A percentile compares a stretch with the other conserved stretches of the same genome.
Conservation (phyloP, 495 filamentous ascomycete genomes). For the Letharia columbiana region DNA sequence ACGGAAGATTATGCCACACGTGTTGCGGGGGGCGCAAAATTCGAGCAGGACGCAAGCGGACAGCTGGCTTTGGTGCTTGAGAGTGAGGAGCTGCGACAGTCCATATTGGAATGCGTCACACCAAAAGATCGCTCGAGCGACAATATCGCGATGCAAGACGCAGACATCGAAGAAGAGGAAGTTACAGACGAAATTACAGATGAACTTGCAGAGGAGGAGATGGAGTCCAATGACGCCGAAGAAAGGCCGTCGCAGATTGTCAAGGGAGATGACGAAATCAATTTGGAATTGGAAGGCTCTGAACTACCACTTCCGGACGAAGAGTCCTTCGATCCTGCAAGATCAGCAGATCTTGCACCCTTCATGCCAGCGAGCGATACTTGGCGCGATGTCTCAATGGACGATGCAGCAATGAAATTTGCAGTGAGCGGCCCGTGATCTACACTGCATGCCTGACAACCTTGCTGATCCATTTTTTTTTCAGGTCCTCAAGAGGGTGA, state of each 20-base stretch:
- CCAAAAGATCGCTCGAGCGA: not conserved
- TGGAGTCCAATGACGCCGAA: not conserved
- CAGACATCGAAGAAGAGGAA: not conserved
- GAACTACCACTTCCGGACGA: not conserved
- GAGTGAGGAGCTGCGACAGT: not conserved
- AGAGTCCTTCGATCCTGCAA: not conserved
- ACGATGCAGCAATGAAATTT: slow-evolving; percentile 57
- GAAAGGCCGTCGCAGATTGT: not conserved
- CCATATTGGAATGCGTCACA: slow-evolving; percentile 4
- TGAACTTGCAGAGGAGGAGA: not conserved
- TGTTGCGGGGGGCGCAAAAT: slow-evolving; percentile 26
- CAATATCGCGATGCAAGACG: not conserved
- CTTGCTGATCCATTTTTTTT: slow-evolving; percentile 15
- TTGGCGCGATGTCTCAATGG: slow-evolving; percentile 49
- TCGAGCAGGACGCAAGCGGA: slow-evolving; percentile 20
- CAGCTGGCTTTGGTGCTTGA: slow-evolving; percentile 1
- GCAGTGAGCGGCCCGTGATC: slow-evolving; percentile 46
- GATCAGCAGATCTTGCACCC: not conserved
- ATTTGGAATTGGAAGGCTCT: not conserved
- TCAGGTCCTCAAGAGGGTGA: slow-evolving; percentile 67
- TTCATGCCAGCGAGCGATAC: slow-evolving; percentile 3
- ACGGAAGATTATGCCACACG: slow-evolving; percentile 11
- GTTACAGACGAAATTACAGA: not conserved
- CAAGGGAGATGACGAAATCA: not conserved
- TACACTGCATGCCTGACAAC: not conserved